These are phyloP conservation scores for Ambrosiella cleistominuta DNA, from an alignment of 2,329 filamentous ascomycete genomes.

Conservation along the genomic window DNA sequence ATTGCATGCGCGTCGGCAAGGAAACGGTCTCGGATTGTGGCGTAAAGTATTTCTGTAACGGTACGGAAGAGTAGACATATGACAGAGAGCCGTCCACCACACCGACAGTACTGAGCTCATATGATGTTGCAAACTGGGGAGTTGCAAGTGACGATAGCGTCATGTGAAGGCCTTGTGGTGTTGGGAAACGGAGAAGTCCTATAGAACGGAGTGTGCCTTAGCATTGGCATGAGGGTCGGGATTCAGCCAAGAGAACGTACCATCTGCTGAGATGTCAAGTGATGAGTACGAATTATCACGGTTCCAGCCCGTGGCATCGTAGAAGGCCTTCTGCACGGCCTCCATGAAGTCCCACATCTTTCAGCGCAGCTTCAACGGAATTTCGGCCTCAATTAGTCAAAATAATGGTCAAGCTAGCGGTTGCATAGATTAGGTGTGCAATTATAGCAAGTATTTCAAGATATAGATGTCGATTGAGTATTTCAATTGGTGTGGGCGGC, in stretches of 20 bases:
- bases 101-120: slow-evolving; percentile 75
- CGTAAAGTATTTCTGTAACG: slow-evolving; percentile 46
- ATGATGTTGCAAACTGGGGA: slow-evolving; percentile 84
- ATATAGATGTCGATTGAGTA: too few relatives aligned
- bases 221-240: slow-evolving; percentile 11
- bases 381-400: too few relatives aligned
- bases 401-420: too few relatives aligned
- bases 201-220: neutral
- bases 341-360: slow-evolving; percentile 93
- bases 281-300: slow-evolving; percentile 81
- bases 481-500: too few relatives aligned
- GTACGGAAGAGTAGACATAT: slow-evolving; percentile 82
- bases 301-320: slow-evolving; percentile 73
- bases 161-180: slow-evolving; percentile 67
- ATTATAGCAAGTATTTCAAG: too few relatives aligned
- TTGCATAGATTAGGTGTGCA: too few relatives aligned
- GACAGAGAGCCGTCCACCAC: slow-evolving; percentile 93
- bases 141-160: slow-evolving; percentile 83
- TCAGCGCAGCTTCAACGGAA: slow-evolving; percentile 13
- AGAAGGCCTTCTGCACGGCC: slow-evolving; percentile 83
- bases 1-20: slow-evolving; percentile 58
- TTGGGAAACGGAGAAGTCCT: slow-evolving; percentile 79
- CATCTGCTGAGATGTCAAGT: slow-evolving; percentile 67
- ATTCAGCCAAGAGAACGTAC: slow-evolving; percentile 25
- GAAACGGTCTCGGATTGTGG: slow-evolving; percentile 58